Evolutionary conservation across 306 rosid species (phyloP).

Genomic region (Morella rubra): DNA sequence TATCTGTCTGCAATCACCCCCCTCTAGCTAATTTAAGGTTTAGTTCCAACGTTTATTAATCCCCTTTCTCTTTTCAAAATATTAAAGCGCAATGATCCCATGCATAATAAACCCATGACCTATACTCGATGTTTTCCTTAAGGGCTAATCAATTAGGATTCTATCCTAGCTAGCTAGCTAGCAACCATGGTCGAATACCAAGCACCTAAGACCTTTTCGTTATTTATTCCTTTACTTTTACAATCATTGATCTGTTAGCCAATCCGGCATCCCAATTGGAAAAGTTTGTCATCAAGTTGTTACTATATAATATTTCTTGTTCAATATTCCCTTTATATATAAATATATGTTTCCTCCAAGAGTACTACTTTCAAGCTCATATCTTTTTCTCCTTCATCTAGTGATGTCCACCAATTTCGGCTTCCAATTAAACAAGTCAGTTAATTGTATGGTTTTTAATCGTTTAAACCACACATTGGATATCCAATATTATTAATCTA

Average conservation of each 20-base stretch:
- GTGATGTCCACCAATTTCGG: too few species aligned
- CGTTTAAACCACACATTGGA: too few species aligned
- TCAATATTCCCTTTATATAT: too few species aligned
- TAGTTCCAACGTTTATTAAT: not conserved
- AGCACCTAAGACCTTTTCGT: not conserved
- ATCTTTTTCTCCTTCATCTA: too few species aligned
- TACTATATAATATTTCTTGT: too few species aligned
- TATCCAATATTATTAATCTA: too few species aligned
- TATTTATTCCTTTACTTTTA: not conserved
- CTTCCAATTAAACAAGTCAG: too few species aligned
- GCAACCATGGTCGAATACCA: not conserved
- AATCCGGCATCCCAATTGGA: not conserved
- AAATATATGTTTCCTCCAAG: not conserved
- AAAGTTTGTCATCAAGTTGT: not conserved
- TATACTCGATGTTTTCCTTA: not conserved
- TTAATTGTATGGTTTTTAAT: too few species aligned
- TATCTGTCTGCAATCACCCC: not conserved
- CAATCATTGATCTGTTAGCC: not conserved
- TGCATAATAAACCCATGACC: too few species aligned
- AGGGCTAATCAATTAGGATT: not conserved
- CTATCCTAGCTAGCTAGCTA: not conserved
- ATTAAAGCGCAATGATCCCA: too few species aligned
- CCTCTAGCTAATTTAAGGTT: not conserved
- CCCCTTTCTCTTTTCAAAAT: not conserved
- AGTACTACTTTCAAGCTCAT: not conserved